A percentile compares a stretch with the other conserved stretches of the same genome.
Evolutionary conservation across 1,284 basidiomycete species (phyloP).

Genomic region (Irpex sp.): DNA sequence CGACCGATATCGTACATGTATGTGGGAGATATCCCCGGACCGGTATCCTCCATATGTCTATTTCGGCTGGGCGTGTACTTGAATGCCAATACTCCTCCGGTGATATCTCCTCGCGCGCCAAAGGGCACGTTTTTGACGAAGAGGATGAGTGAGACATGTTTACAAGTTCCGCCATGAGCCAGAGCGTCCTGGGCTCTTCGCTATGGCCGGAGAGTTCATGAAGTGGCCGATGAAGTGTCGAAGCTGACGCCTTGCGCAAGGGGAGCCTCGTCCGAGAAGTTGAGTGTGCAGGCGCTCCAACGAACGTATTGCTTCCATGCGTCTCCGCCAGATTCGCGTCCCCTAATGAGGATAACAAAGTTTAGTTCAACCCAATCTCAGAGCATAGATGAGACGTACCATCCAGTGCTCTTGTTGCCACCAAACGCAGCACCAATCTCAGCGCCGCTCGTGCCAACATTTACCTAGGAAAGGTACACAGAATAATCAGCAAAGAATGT

Average conservation of each 20-base stretch:
- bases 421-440: constrained; percentile 93
- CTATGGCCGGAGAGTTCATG: background rate
- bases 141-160: background rate
- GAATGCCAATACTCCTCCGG: background rate
- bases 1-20: too few species aligned
- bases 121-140: background rate
- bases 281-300: constrained; percentile 89
- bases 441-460: constrained; percentile 91
- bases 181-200: too few species aligned
- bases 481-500: background rate
- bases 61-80: too few species aligned
- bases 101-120: background rate
- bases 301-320: constrained; percentile 94
- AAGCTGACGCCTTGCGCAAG: constrained; percentile 93
- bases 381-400: constrained; percentile 41
- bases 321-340: constrained; percentile 94
- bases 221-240: background rate
- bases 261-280: constrained; percentile 86
- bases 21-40: too few species aligned
- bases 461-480: constrained; percentile 49
- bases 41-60: too few species aligned
- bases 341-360: constrained; percentile 48
- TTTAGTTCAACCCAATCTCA: background rate
- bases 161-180: constrained; percentile 38
- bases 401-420: constrained; percentile 91